Evolutionary conservation across 768 basidiomycete genomes (phyloP).

Genomic region (Xerocomellus amylosporus): DNA sequence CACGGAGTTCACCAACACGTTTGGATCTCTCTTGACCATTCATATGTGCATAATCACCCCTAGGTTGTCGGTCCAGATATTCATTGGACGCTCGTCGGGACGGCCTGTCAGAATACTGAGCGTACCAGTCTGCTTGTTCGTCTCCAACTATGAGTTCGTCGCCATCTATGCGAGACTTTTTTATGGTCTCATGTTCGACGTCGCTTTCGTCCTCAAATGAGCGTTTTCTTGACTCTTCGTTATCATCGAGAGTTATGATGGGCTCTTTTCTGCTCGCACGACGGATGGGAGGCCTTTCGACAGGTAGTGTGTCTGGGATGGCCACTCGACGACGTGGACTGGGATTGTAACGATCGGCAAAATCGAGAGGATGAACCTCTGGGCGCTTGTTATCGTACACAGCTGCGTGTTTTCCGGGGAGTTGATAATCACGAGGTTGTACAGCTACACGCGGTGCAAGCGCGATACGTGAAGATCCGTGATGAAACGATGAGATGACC

Average conservation of each 20-base stretch:
- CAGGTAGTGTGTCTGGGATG: constrained; percentile 7
- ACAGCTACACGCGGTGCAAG: constrained; percentile 24
- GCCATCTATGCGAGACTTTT: constrained; percentile 53
- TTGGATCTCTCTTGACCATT: constrained; percentile 44
- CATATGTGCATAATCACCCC: constrained; percentile 37
- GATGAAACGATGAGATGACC: constrained; percentile 29
- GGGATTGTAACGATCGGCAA: constrained; percentile 40
- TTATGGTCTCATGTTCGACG: constrained; percentile 40
- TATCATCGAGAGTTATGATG: constrained; percentile 19
- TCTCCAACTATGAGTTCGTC: constrained; percentile 48
- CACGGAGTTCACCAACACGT: constrained; percentile 41
- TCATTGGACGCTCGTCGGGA: constrained; percentile 50
- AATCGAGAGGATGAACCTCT: constrained; percentile 26
- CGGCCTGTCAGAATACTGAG: constrained; percentile 22
- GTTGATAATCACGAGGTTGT: constrained; percentile 20
- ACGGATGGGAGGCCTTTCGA: constrained; percentile 24
- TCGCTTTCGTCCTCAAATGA: constrained; percentile 45
- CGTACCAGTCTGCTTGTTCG: constrained; percentile 45
- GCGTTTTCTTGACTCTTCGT: constrained; percentile 41
- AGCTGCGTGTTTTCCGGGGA: constrained; percentile 12
- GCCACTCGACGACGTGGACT: constrained; percentile 15
- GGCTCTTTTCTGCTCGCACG: constrained; percentile 33
- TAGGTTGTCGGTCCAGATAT: constrained; percentile 42
- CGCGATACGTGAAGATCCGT: constrained; percentile 16
- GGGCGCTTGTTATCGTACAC: constrained; percentile 18